These are phyloP conservation scores for cucumber (Cucumis sativus) DNA, from an alignment of 306 rosid species.

Conservation along the genomic window Cucumber_9930_V3 NC_026660.2:11018501-11019000, in stretches of 20 bases:
- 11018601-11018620: neutral
- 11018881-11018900: constrained; percentile 81
- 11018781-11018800: constrained; percentile 95
- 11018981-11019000: constrained; percentile 54
- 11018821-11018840: constrained; percentile 87
- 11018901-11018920: constrained; percentile 71
- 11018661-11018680: neutral
- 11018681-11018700: neutral
- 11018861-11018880: constrained; percentile 86
- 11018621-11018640: neutral
- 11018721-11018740: neutral
- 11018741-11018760: neutral
- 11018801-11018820: constrained; percentile 76
- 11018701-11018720: neutral
- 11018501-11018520: neutral
- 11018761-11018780: constrained; percentile 8
- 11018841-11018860: constrained; percentile 72
- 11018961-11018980: constrained; percentile 73
- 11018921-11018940: constrained; percentile 64
- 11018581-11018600: neutral
- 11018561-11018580: neutral
- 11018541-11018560: neutral
- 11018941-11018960: constrained; percentile 80
- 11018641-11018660: neutral
- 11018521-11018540: neutral